Evolutionary conservation across 805 yeast species (phyloP).

Genomic region (Yueomyces sinensis): DNA sequence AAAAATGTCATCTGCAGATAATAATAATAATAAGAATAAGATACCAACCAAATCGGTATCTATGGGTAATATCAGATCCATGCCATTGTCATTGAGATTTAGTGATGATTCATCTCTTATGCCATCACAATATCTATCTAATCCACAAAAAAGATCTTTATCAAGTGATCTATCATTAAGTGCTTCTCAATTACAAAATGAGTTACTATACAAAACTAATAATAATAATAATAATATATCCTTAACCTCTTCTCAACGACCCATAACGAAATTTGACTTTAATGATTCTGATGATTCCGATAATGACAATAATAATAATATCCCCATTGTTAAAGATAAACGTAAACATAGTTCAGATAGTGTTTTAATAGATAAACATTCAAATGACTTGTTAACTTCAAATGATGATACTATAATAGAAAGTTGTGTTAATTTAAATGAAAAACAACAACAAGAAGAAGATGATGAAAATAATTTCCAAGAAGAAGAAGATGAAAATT

Average conservation of each 20-base stretch:
- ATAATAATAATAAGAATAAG: neutral
- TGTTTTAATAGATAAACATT: too few relatives aligned
- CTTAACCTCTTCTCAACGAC: too few relatives aligned
- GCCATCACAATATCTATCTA: neutral
- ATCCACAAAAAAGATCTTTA: neutral
- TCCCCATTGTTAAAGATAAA: too few relatives aligned
- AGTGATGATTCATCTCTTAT: slow-evolving; percentile 6
- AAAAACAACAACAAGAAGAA: slow-evolving; percentile 3
- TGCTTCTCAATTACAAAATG: too few relatives aligned
- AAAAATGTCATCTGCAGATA: too few relatives aligned
- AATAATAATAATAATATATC: too few relatives aligned
- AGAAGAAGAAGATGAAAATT: slow-evolving; percentile 1
- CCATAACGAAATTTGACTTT: too few relatives aligned
- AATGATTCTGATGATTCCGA: too few relatives aligned
- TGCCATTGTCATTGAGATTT: neutral
- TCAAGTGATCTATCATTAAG: neutral
- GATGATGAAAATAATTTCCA: slow-evolving; percentile 1
- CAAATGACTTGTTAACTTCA: too few relatives aligned
- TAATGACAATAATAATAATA: too few relatives aligned
- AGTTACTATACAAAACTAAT: too few relatives aligned
- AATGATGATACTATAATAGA: neutral
- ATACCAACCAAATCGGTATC: slow-evolving; percentile 1
- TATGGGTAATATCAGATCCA: neutral
- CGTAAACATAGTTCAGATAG: too few relatives aligned
- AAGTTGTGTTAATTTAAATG: slow-evolving; percentile 2